Conservation (phyloP, 768 basidiomycete species). For the Solioccasus polychromus region DNA sequence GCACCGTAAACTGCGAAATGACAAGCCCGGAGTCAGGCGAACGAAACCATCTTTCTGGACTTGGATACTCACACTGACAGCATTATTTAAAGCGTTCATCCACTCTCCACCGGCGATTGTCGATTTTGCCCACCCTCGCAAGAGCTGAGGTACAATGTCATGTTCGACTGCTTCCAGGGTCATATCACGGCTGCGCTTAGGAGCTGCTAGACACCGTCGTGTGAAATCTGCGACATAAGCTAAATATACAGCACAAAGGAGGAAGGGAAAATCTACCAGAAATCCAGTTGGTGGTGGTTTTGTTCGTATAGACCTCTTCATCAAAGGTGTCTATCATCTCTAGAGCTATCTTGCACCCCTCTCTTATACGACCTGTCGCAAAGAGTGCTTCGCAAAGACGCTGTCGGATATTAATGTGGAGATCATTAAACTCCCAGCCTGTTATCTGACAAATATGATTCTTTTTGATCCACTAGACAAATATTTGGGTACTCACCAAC, state of each 20-base stretch:
- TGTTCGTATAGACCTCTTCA: background rate
- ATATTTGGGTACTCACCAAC: background rate
- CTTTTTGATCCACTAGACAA: background rate
- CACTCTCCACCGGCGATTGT: background rate
- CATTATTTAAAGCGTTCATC: background rate
- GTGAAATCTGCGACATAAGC: background rate
- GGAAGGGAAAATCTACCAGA: background rate
- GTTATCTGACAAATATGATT: background rate
- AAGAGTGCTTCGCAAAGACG: background rate
- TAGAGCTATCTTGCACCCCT: background rate
- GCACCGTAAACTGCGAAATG: background rate
- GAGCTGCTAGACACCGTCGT: background rate
- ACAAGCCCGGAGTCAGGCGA: background rate
- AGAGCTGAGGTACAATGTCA: too few species aligned
- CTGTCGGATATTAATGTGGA: background rate
- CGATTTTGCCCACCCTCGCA: background rate
- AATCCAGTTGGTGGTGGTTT: background rate
- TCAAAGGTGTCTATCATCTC: background rate
- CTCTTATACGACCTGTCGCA: background rate
- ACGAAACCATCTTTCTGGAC: background rate
- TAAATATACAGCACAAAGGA: background rate
- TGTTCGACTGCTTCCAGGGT: too few species aligned
- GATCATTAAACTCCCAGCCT: slow-evolving; percentile 6
- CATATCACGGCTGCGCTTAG: background rate
- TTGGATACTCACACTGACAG: background rate